Evolutionary conservation across 2,329 filamentous ascomycete species (phyloP).

Genomic region (Fusarium buxicola): DNA sequence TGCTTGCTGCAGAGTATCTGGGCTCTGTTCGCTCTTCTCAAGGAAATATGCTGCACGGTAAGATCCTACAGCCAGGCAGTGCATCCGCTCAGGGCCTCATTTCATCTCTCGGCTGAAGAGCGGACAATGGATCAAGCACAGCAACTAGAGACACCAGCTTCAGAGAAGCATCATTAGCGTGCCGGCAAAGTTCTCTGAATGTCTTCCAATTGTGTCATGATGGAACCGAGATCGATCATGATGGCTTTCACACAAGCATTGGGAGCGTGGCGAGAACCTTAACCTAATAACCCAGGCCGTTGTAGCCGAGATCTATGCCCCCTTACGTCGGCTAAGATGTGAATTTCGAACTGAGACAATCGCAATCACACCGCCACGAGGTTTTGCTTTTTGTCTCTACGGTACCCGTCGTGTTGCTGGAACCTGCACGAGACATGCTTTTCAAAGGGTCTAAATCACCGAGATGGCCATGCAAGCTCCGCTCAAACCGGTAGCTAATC

Average conservation of each 20-base stretch:
- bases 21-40: background rate
- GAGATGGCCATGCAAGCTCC: background rate
- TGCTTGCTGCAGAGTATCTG: conserved; percentile 13
- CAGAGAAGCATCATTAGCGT: too few species aligned
- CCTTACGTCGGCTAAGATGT: background rate
- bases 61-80: background rate
- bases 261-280: background rate
- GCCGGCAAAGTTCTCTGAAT: too few species aligned
- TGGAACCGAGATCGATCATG: background rate
- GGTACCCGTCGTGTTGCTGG: background rate
- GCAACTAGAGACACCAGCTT: too few species aligned
- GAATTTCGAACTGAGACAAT: conserved; percentile 8
- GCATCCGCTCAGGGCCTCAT: background rate
- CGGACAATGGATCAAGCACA: too few species aligned
- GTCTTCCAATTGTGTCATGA: too few species aligned
- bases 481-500: background rate
- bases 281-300: background rate
- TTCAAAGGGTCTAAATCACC: conserved; percentile 6
- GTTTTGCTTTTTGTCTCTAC: background rate
- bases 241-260: background rate
- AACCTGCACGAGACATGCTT: too few species aligned
- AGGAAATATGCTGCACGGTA: conserved; percentile 5
- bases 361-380: background rate
- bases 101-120: background rate
- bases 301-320: background rate